A percentile compares a stretch with the other conserved stretches of the same genome.
Conservation (phyloP, 2,329 filamentous ascomycete genomes). For the Ascochyta viciae-villosae region DNA sequence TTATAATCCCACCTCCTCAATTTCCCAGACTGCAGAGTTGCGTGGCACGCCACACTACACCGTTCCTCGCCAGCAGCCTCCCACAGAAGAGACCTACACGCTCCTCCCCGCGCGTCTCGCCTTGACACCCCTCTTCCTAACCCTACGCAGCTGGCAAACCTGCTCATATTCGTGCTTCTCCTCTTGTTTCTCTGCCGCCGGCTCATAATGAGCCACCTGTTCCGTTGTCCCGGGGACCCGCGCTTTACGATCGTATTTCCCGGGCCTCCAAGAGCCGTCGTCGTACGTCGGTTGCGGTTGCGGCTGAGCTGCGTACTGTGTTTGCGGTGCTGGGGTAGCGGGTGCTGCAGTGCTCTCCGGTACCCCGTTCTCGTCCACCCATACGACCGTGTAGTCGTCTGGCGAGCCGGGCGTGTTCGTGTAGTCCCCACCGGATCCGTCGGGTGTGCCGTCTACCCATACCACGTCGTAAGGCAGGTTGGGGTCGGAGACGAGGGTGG, state of each 20-base stretch:
- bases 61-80: no score
- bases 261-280: conserved; percentile 5
- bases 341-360: not conserved
- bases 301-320: not conserved
- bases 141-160: not conserved
- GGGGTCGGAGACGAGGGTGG: conserved; percentile 4
- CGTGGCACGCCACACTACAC: no score
- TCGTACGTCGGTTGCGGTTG: not conserved
- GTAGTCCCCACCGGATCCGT: conserved; percentile 13
- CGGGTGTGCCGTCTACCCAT: conserved; percentile 23
- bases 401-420: conserved; percentile 15
- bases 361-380: not conserved
- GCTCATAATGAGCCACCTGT: not conserved
- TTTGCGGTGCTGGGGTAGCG: not conserved
- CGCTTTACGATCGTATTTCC: conserved; percentile 1
- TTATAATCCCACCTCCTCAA: no score
- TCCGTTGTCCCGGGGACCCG: not conserved
- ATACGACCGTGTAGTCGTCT: conserved; percentile 7
- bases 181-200: not conserved
- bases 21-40: no score
- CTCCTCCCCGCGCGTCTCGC: no score
- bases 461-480: conserved; percentile 19
- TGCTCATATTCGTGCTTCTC: conserved; percentile 1
- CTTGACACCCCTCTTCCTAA: not conserved
- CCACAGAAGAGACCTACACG: no score